Evolutionary conservation across 352 stramenopile genomes (phyloP), one percentile per base, ranked within the genome.

Genomic region (Aphanomyces cochlioides): DNA sequence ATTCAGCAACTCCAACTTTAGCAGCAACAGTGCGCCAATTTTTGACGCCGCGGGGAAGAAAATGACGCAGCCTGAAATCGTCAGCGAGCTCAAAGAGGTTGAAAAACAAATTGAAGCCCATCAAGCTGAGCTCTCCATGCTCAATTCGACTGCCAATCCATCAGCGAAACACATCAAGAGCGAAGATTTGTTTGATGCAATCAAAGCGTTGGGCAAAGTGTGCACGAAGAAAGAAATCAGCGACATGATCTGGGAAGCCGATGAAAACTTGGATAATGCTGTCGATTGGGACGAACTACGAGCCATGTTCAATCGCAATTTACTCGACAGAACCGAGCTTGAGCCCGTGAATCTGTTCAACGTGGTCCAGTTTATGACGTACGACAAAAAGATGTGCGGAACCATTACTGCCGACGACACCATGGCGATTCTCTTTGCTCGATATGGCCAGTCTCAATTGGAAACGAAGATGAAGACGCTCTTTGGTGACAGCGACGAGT

Each of bases 181-280:
- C 60, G 84, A 94, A 39, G 96, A 99, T 78, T 81, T 98, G 8
- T 95, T 87, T 57, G 91, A 98, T 45, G 93, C 90, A 48, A 90
- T 98, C 74, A 97, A 97, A 70, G 86, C 87, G 21, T 81, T 99
- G 37, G 94, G 93, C 7, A 98, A 98, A 66, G 86, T 90, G 39
- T 90, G 80, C 67, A 82, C 86, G 7, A 98, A 98, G 81, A 98
- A 97, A 77, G 95, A 98, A 74, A 96, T 98, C 56, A 91, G 92
- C 61, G 93, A 98, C 67, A 98, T 99, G 88, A 98, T 99, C 72
- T 99, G 96, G 96, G 96, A 99, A 79, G 95, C 97, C 13, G 96
- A 99, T 77, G 96, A 99, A 74, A 98, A 99, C 75, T 72, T 98
- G 50, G 96, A 99, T 77, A 93, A 89, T 34, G 83, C 86, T 43